Percentiles rank a stretch among this genome's conserved stretches.
phyloP scores from a whole-genome alignment of 108 stramenopile genomes.

The Skeletonema marinoi region DNA sequence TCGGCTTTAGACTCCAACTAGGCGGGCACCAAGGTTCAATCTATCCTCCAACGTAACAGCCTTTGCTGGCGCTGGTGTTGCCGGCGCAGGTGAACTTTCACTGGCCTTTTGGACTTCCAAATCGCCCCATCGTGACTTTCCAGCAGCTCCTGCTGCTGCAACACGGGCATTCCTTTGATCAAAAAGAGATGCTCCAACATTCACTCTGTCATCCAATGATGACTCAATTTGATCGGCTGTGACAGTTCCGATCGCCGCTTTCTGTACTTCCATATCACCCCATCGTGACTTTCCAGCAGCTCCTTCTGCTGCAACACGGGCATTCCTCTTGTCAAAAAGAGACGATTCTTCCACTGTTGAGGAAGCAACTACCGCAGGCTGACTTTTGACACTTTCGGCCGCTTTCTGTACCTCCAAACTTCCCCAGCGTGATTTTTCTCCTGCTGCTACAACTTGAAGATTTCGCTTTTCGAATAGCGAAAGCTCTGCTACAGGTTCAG shows the following conservation, averaged over 20 bases:
- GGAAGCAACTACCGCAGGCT: constrained; percentile 8
- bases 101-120: constrained; percentile 46
- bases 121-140: constrained; percentile 82
- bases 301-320: no score
- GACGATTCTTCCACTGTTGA: background rate
- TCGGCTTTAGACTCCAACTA: constrained; percentile 10
- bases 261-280: no score
- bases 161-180: constrained; percentile 63
- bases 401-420: constrained; percentile 32
- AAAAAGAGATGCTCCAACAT: background rate
- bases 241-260: no score
- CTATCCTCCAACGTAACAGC: constrained; percentile 44
- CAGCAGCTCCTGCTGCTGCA: constrained; percentile 61
- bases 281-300: no score
- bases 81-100: constrained; percentile 5
- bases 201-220: no score
- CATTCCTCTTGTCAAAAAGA: no score
- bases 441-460: constrained; percentile 38
- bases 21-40: constrained; percentile 44
- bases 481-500: constrained; percentile 5
- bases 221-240: no score
- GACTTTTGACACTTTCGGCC: constrained; percentile 3
- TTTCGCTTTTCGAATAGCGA: constrained; percentile 44
- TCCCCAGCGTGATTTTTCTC: constrained; percentile 47
- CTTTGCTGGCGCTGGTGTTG: constrained; percentile 2